Evolutionary conservation across 75 land plant species (phyloP).

Genomic region (Sequoia sempervirens): DNA sequence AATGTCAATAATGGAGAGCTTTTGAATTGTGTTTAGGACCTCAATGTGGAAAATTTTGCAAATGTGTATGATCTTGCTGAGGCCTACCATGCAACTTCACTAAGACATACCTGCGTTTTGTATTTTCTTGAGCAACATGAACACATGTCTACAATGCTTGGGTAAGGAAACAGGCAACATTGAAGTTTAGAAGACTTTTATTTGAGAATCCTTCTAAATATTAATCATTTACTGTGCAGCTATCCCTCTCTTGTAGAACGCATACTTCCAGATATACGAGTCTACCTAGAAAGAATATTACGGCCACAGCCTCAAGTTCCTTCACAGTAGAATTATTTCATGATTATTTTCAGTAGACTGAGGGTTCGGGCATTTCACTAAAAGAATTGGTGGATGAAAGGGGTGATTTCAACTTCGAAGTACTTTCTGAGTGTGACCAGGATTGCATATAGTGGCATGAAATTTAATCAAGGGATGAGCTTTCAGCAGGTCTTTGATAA

Average conservation of each 20-base stretch:
- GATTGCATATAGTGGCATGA: neutral
- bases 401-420: neutral
- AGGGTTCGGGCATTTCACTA: neutral
- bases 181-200: neutral
- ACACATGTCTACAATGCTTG: slow-evolving; percentile 48
- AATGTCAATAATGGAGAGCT: neutral
- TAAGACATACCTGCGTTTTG: slow-evolving; percentile 78
- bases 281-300: slow-evolving; percentile 59
- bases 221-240: slow-evolving; percentile 31
- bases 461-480: neutral
- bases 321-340: neutral
- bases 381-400: neutral
- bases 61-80: slow-evolving; percentile 87
- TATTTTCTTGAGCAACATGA: slow-evolving; percentile 79
- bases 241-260: slow-evolving; percentile 62
- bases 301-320: slow-evolving; percentile 43
- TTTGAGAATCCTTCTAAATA: neutral
- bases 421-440: neutral
- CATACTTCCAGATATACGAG: slow-evolving; percentile 76
- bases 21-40: slow-evolving; percentile 39
- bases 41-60: slow-evolving; percentile 75
- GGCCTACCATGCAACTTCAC: slow-evolving; percentile 74
- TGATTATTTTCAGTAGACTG: neutral
- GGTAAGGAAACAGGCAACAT: slow-evolving; percentile 44
- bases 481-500: neutral